Evolutionary conservation across 805 yeast species (phyloP).

Genomic region (Nakazawaea peltata): DNA sequence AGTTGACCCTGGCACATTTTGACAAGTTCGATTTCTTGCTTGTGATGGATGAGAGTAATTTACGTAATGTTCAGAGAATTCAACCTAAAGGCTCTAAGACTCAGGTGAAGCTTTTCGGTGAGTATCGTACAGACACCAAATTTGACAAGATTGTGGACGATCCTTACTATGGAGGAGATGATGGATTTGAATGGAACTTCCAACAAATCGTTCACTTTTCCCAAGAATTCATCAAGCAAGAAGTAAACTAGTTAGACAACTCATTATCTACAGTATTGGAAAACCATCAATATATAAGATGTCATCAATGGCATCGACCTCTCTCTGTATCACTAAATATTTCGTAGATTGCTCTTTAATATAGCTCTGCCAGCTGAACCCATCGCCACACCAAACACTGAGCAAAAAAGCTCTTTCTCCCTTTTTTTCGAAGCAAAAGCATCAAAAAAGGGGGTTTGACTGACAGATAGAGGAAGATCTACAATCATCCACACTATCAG

Average conservation of each 20-base stretch:
- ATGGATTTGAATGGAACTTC: conserved; percentile 78
- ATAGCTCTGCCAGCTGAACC: too few relatives aligned
- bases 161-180: conserved; percentile 86
- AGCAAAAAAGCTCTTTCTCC: too few relatives aligned
- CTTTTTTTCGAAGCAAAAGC: too few relatives aligned
- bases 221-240: conserved; percentile 55
- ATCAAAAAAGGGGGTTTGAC: too few relatives aligned
- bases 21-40: conserved; percentile 57
- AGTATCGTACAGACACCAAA: conserved; percentile 53
- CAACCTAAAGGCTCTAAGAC: conserved; percentile 45
- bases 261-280: too few relatives aligned
- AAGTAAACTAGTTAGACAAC: conserved; percentile 17
- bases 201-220: conserved; percentile 70
- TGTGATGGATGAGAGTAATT: conserved; percentile 63
- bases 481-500: too few relatives aligned
- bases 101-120: conserved; percentile 62
- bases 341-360: too few relatives aligned
- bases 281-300: too few relatives aligned
- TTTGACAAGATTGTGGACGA: conserved; percentile 64
- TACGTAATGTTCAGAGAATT: conserved; percentile 39
- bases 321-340: too few relatives aligned
- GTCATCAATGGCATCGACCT: too few relatives aligned
- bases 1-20: conserved; percentile 44
- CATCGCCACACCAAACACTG: too few relatives aligned
- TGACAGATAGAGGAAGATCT: too few relatives aligned